Percentiles rank a stretch among this genome's conserved stretches.
phyloP scores from a whole-genome alignment of 768 basidiomycete genomes.

The Jaapia argillacea region DNA sequence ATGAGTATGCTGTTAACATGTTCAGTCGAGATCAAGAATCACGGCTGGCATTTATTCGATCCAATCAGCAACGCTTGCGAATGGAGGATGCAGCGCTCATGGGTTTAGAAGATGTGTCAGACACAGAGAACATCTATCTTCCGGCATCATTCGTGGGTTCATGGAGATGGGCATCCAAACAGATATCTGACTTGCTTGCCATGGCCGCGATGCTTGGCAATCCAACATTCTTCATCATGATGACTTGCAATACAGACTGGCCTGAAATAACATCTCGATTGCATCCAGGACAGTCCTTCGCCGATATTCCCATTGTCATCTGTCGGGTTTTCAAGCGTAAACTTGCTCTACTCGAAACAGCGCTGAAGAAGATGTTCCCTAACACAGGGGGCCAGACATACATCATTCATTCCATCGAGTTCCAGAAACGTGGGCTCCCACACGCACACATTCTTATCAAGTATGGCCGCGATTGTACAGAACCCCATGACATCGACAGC shows the following conservation, averaged over 20 bases:
- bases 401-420: slow-evolving; percentile 25
- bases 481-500: slow-evolving; percentile 18
- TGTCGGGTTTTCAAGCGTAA: slow-evolving; percentile 25
- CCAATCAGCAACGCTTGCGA: slow-evolving; percentile 14
- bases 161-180: slow-evolving; percentile 24
- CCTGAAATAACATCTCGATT: slow-evolving; percentile 23
- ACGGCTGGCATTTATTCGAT: slow-evolving; percentile 22
- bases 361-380: slow-evolving; percentile 20
- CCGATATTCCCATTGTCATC: slow-evolving; percentile 26
- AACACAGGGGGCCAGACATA: slow-evolving; percentile 22
- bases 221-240: slow-evolving; percentile 28
- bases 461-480: slow-evolving; percentile 13
- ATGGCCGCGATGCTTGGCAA: slow-evolving; percentile 19
- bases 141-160: slow-evolving; percentile 28
- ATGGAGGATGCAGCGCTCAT: slow-evolving; percentile 21
- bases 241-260: slow-evolving; percentile 32
- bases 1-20: slow-evolving; percentile 30
- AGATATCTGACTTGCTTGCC: slow-evolving; percentile 26
- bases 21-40: slow-evolving; percentile 23
- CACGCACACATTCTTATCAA: slow-evolving; percentile 32
- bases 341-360: slow-evolving; percentile 14
- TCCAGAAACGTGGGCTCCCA: slow-evolving; percentile 31
- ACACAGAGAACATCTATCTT: slow-evolving; percentile 22
- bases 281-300: slow-evolving; percentile 21
- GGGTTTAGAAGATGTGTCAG: slow-evolving; percentile 12